phyloP scores from a whole-genome alignment of 768 basidiomycete genomes.

The Gymnopilus junonius region DNA sequence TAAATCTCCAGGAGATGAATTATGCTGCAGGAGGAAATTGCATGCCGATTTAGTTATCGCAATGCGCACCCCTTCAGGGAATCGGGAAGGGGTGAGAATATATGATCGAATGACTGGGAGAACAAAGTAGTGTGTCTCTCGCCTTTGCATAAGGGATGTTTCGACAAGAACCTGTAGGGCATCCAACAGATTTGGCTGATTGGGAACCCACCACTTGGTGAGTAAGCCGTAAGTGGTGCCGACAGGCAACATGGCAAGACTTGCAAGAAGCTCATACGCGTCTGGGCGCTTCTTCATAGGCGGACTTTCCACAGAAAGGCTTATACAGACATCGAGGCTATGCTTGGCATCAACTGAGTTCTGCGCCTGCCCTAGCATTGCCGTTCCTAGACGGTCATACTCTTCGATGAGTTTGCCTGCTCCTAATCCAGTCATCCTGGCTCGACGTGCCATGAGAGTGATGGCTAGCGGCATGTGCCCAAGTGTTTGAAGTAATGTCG shows the following conservation, averaged over 20 bases:
- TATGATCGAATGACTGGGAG: not conserved
- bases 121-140: not conserved
- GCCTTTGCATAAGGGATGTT: not conserved
- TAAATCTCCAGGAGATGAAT: not conserved
- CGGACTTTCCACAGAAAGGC: conserved; percentile 21
- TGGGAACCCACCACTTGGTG: conserved; percentile 4
- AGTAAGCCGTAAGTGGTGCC: conserved; percentile 15
- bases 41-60: not conserved
- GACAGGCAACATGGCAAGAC: conserved; percentile 27
- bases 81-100: not conserved
- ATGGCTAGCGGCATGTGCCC: not conserved
- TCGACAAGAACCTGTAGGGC: conserved; percentile 13
- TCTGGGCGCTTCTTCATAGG: conserved; percentile 13
- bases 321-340: conserved; percentile 23
- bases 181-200: not conserved
- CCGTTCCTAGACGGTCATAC: not conserved
- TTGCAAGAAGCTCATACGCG: conserved; percentile 22
- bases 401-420: conserved; percentile 16
- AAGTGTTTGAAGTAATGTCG: not conserved
- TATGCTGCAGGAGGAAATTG: not conserved
- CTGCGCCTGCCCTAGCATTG: not conserved
- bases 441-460: not conserved
- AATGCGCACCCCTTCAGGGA: not conserved
- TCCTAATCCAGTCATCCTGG: conserved; percentile 1
- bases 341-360: conserved; percentile 6